Conservation (phyloP, 225 moss, liverwort and hornwort genomes). For the Straminergon stramineum region DNA sequence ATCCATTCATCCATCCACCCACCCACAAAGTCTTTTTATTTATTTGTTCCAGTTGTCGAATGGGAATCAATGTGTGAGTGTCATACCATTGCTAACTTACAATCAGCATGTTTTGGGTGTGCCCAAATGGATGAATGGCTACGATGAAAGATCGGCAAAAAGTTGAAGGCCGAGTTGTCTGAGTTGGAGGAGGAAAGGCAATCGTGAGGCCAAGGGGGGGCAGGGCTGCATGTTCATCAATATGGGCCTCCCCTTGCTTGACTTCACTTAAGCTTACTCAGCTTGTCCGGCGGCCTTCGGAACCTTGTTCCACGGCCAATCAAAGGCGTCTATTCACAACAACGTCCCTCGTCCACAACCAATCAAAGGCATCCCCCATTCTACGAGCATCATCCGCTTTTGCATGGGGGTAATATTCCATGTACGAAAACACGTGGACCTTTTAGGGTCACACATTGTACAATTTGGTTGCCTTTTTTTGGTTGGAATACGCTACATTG, state of each 20-base stretch:
- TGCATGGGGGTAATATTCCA: not conserved
- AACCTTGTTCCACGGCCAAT: not conserved
- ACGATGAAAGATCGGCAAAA: not conserved
- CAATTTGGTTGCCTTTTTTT: fast-evolving
- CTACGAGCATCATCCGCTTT: not conserved
- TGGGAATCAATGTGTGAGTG: not conserved
- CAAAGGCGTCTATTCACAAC: not conserved
- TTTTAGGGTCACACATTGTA: not conserved
- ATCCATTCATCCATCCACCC: not conserved
- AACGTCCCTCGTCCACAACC: not conserved
- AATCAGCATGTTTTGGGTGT: not conserved
- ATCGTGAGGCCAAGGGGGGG: not conserved
- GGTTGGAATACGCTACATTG: not conserved
- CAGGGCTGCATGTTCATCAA: not conserved
- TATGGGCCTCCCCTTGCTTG: not conserved
- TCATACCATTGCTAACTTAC: not conserved
- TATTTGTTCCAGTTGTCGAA: no score
- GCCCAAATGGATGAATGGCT: not conserved
- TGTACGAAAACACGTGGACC: not conserved
- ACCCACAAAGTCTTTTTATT: no score
- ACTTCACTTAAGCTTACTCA: not conserved
- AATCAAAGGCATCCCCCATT: not conserved
- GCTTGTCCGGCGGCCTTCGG: not conserved
- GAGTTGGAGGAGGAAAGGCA: no score
- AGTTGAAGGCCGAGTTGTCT: not conserved